Base-by-base conservation (phyloP, 441 rosid genomes). In the Erodium trifolium region DNA sequence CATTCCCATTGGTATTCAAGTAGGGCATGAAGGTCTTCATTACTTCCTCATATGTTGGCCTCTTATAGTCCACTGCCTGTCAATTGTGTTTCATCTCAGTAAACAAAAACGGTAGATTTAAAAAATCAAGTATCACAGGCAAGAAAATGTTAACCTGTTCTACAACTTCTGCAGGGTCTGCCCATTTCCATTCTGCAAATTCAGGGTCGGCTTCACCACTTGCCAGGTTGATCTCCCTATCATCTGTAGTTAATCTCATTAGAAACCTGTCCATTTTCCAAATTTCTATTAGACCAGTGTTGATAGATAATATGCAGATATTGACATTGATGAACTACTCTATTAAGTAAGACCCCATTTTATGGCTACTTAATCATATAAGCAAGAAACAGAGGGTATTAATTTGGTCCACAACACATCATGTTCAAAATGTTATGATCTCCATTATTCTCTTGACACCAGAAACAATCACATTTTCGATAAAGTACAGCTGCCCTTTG, bases 101-200 rank as follows among this genome's bases (percentile, higher is more conserved):
- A 19, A 59, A 31, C 43, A 39, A 39, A 39, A 39, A 39, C 5
- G 9, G 8, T 41, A 11, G 7, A 41, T 41, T 0, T 1, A 41
- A 6, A 41, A 11, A 41, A 41, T 41, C 47, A 41, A 41, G 10
- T 41, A 11, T 41, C 10, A 41, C 10, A 6, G 7, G 47, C 1
- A 11, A 41, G 47, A 41, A 41, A 41, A 41, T 5, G n/a, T 13
- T 47, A 47, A 88, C 94, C 87, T 85, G 98, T 74, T 89, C 95
- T 0, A 89, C 49, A 59, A 93, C 96, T 83, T 91, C 95, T 71
- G 85, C 95, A 8, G 92, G 91, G 71, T 74, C 82, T 3, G 91
- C 82, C 98, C 98, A 93, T 76, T 91, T 93, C 98, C 98, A 91
- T 82, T 93, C 97, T 1, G 96, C 80, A 75, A 93, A 93, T 82